Base-by-base conservation (phyloP, 257 asterid genomes). In the Ocimum tenuiflorum region DNA sequence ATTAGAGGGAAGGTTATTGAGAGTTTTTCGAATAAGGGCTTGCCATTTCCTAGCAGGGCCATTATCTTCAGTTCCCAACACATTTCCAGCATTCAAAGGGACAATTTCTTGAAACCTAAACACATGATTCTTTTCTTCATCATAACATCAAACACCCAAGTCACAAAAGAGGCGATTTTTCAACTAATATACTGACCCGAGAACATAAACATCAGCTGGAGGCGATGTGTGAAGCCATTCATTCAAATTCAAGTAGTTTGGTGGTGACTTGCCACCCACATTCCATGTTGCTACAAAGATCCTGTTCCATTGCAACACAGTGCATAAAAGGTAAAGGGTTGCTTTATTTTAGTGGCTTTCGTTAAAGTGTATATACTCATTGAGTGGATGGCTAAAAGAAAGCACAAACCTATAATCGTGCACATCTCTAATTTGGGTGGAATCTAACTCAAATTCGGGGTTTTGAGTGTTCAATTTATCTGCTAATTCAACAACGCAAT, bases 31-130 rank as follows among this genome's bases (percentile, higher is more conserved):
- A 23, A 92, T 77, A 18, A 92, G 87, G 0, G 87, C 79, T 66
- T 81, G 76, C 99, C 99, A 92, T 84, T 92, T 92, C 70, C 79
- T 79, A 22, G 97, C 97, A 0, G 99, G 99, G 27, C 96, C 99
- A 29, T 86, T 87, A 69, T 92, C 99, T 69, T 92, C 99, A 31
- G 95, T 80, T 20, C 96, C 97, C 79, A 92, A 73, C 14, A 92
- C 96, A 65, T 92, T 92, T 47, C 97, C 97, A 19, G 97, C 99
- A 71, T 87, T 92, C 39, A 92, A 65, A 51, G 99, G 99, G 60
- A 92, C 99, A 29, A 92, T 89, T 73, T 92, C 99, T 78, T 92
- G 99, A 80, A 92, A 92, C 79, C 99, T 92, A 61, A 60, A 68
- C 36, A 42, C 19, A 17, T 17, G 17, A 23, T 52, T 14, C 48